A percentile compares a stretch with the other conserved stretches of the same genome.
Conservation (phyloP, 176 grass and related monocot species). For the Eragrostis curvula region DNA sequence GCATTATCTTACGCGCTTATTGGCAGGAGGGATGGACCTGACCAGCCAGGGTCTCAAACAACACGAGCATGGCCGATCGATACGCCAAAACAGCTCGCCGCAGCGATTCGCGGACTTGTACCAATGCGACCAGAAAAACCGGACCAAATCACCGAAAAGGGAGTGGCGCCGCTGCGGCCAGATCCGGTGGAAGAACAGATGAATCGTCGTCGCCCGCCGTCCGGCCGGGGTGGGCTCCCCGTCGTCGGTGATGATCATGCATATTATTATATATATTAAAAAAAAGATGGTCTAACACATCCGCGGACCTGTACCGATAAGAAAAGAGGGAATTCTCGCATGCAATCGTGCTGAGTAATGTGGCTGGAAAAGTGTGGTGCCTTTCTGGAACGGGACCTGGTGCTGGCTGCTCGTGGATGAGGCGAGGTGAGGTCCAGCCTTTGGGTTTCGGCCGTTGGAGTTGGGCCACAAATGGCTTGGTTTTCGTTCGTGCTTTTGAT, state of each 20-base stretch:
- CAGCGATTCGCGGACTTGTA: conserved; percentile 20
- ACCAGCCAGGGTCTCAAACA: neutral
- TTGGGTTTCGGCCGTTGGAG: conserved; percentile 11
- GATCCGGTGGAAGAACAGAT: conserved; percentile 1
- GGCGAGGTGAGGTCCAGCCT: neutral
- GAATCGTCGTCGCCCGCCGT: neutral
- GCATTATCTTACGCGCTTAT: conserved; percentile 36
- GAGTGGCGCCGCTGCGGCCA: conserved; percentile 4
- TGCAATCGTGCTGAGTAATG: neutral
- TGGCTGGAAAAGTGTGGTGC: conserved; percentile 12
- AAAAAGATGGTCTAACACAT: neutral
- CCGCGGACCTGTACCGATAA: neutral
- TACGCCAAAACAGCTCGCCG: conserved; percentile 31
- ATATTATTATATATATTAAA: no score
- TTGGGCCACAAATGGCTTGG: neutral
- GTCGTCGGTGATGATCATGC: conserved; percentile 19
- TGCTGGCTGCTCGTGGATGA: neutral
- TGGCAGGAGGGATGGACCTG: neutral
- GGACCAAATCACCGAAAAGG: conserved; percentile 33
- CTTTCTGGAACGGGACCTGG: conserved; percentile 19
- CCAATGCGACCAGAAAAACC: neutral
- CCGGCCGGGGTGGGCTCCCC: conserved; percentile 16
- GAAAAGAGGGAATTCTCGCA: neutral
- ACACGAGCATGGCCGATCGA: neutral
- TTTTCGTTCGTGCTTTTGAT: neutral